phyloP scores from a whole-genome alignment of 306 rosid genomes.

The Elaeagnus macrophylla region DNA sequence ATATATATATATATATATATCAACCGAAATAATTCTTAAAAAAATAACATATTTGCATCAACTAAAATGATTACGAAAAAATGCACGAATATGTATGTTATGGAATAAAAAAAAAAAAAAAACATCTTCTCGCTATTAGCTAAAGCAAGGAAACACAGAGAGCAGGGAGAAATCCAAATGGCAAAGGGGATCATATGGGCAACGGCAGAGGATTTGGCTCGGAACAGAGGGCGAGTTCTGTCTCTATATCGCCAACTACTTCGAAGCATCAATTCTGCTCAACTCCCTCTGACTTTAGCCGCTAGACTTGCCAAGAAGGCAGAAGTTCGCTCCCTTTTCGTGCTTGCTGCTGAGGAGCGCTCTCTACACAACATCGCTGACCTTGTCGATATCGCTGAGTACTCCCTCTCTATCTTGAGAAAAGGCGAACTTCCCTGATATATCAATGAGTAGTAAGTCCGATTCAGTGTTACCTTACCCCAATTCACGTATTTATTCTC shows the following conservation, averaged over 20 bases:
- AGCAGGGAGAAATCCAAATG: slow-evolving; percentile 29
- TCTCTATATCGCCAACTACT: slow-evolving; percentile 63
- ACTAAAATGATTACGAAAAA: no score
- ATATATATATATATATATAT: no score
- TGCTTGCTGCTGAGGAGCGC: slow-evolving; percentile 69
- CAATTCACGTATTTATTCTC: no score
- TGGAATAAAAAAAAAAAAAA: no score
- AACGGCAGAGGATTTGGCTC: slow-evolving; percentile 62
- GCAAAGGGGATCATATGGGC: slow-evolving; percentile 71
- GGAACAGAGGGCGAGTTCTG: slow-evolving; percentile 50
- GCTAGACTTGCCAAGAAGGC: slow-evolving; percentile 62
- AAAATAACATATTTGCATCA: no score
- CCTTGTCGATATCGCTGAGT: slow-evolving; percentile 67
- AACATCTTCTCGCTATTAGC: no score
- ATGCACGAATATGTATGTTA: no score
- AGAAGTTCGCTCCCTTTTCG: slow-evolving; percentile 47
- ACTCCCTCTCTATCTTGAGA: slow-evolving; percentile 63
- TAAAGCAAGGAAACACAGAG: no score
- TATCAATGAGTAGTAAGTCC: background rate
- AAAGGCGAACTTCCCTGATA: slow-evolving; percentile 46
- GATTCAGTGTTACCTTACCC: no score
- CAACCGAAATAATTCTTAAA: no score
- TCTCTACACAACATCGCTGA: slow-evolving; percentile 69
- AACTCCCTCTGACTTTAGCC: slow-evolving; percentile 47
- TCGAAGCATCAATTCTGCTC: slow-evolving; percentile 68